Evolutionary conservation across 1,139 yeast genomes (phyloP).

Genomic region (Suhomyces atakaporum): DNA sequence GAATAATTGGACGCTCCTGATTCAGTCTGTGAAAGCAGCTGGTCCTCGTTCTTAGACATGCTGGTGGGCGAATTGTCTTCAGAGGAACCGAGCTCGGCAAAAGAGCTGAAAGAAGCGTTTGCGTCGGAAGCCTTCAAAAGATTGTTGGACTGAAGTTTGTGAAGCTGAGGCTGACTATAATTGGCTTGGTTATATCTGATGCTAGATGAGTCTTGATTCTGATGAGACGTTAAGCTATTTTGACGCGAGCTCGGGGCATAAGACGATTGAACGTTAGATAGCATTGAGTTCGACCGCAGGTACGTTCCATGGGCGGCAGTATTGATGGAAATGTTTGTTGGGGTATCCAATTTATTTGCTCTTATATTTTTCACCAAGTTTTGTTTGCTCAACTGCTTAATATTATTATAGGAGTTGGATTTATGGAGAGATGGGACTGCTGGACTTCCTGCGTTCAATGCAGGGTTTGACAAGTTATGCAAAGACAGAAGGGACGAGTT

Average conservation of each 20-base stretch:
- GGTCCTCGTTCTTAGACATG: constrained; percentile 3
- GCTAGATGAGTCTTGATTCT: constrained; percentile 3
- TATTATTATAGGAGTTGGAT: constrained; percentile 20
- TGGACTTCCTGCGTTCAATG: constrained; percentile 5
- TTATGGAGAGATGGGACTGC: constrained; percentile 6
- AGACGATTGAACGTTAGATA: constrained; percentile 1
- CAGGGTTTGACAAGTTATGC: constrained; percentile 6
- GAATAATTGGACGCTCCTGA: constrained; percentile 1
- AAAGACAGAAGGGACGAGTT: constrained; percentile 9
- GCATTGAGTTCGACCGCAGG: constrained; percentile 6
- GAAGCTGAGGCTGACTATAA: constrained; percentile 6
- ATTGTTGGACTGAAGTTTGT: constrained; percentile 12
- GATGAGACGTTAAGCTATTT: constrained; percentile 9
- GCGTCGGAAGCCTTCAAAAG: constrained; percentile 21
- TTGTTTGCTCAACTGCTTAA: constrained; percentile 21
- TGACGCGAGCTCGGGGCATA: constrained; percentile 4
- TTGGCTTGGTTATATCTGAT: constrained; percentile 8
- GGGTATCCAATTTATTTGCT: constrained; percentile 31
- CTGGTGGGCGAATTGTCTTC: constrained; percentile 4
- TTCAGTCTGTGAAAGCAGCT: constrained; percentile 1
- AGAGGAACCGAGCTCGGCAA: constrained; percentile 9
- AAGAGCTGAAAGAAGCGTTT: constrained; percentile 21
- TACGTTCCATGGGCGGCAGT: constrained; percentile 5
- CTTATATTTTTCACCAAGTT: constrained; percentile 32
- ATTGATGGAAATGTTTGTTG: constrained; percentile 25